Conservation (phyloP, 352 stramenopile genomes). For the Globisporangium parvum region DNA sequence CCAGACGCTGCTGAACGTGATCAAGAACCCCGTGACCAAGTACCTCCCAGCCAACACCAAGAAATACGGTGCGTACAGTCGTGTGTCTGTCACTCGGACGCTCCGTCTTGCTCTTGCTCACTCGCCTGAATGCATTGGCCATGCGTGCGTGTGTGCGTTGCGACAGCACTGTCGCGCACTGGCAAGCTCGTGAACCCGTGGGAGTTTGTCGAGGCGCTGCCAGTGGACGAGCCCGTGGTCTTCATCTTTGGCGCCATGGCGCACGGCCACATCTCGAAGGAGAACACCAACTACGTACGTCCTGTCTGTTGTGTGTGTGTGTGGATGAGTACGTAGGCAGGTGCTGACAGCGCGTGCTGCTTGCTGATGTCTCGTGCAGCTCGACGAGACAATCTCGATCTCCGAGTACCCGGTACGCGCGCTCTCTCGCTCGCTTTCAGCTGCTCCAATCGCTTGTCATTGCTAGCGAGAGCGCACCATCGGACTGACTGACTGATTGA, state of each 20-base stretch:
- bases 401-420: constrained; percentile 92
- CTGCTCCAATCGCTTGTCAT: too few relatives aligned
- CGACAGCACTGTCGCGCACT: constrained; percentile 85
- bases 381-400: constrained; percentile 97
- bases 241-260: constrained; percentile 98
- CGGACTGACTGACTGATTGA: too few relatives aligned
- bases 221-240: constrained; percentile 90
- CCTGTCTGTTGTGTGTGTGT: neutral
- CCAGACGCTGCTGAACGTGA: constrained; percentile 97
- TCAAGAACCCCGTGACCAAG: constrained; percentile 98
- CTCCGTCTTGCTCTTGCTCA: too few relatives aligned
- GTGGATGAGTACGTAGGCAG: constrained; percentile 26
- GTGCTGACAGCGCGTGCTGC: constrained; percentile 3
- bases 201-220: constrained; percentile 91
- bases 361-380: constrained; percentile 6
- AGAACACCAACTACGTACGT: constrained; percentile 93
- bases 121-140: too few relatives aligned
- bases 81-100: too few relatives aligned
- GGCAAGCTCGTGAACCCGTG: constrained; percentile 94
- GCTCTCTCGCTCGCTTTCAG: neutral
- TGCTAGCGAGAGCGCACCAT: neutral
- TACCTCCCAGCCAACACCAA: constrained; percentile 94
- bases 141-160: too few relatives aligned
- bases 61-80: constrained; percentile 90
- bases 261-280: constrained; percentile 93